phyloP scores from a whole-genome alignment of 257 asterid genomes.

The Nicotiana knightiana region DNA sequence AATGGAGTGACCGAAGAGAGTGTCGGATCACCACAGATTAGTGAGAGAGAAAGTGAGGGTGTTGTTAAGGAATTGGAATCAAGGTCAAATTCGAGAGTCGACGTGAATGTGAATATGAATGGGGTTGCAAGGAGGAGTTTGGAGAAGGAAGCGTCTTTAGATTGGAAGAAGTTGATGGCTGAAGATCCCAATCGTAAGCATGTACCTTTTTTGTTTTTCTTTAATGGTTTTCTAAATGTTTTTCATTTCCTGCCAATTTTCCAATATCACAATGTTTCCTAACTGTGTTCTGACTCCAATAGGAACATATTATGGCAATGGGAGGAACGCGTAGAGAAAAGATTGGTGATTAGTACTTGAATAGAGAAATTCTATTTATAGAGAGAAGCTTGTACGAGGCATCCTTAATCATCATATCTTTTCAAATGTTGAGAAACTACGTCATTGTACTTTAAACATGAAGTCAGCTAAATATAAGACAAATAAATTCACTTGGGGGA shows the following conservation, averaged over 20 bases:
- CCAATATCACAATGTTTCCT: not conserved
- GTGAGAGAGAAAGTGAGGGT: slow-evolving; percentile 22
- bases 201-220: not conserved
- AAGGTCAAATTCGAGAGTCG: slow-evolving; percentile 20
- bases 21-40: slow-evolving; percentile 21
- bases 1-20: slow-evolving; percentile 40
- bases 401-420: not conserved
- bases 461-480: not conserved
- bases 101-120: slow-evolving; percentile 31
- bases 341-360: not conserved
- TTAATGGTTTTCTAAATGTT: not conserved
- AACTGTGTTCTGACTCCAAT: no score
- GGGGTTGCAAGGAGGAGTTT: slow-evolving; percentile 34
- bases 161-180: slow-evolving; percentile 78
- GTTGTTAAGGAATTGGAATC: slow-evolving; percentile 23
- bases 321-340: not conserved
- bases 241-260: not conserved
- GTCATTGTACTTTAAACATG: not conserved
- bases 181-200: slow-evolving; percentile 61
- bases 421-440: not conserved
- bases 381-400: not conserved
- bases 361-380: not conserved
- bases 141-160: slow-evolving; percentile 64
- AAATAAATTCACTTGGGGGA: not conserved
- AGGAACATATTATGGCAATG: no score